These are phyloP conservation scores for Ajuga chamaepitys DNA, from an alignment of 257 asterid genomes.

Conservation along the genomic window DNA sequence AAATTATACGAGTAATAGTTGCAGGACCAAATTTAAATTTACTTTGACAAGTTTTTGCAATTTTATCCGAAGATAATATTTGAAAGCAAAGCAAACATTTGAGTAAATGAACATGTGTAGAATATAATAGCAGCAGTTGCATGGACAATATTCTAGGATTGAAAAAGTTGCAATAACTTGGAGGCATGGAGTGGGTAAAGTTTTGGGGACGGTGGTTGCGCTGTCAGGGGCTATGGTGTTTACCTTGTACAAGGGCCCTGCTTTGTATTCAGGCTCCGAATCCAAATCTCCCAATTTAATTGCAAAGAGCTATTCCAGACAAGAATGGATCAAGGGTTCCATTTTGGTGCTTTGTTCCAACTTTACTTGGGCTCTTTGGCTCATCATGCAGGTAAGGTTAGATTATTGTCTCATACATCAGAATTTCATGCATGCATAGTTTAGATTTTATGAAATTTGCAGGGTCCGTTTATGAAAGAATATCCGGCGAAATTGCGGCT, in stretches of 20 bases:
- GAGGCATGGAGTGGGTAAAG: slow-evolving; percentile 44
- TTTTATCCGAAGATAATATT: too few species aligned
- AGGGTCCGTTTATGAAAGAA: slow-evolving; percentile 37
- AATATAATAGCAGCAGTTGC: too few species aligned
- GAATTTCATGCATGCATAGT: too few species aligned
- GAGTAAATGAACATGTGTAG: too few species aligned
- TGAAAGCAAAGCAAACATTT: too few species aligned
- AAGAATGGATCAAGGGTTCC: slow-evolving; percentile 55
- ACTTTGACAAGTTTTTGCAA: too few species aligned
- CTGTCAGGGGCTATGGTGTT: slow-evolving; percentile 50
- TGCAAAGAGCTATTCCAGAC: slow-evolving; percentile 20
- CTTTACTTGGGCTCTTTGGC: slow-evolving; percentile 49
- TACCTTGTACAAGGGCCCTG: slow-evolving; percentile 51
- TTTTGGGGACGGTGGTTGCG: slow-evolving; percentile 33
- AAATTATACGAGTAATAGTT: too few species aligned
- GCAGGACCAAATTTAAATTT: too few species aligned
- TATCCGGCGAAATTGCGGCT: slow-evolving; percentile 44
- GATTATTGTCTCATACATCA: neutral
- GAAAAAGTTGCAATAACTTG: neutral
- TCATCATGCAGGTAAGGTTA: slow-evolving; percentile 41
- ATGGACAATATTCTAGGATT: neutral
- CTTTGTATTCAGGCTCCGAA: slow-evolving; percentile 18
- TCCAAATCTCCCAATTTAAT: slow-evolving; percentile 8
- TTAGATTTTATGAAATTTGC: neutral
- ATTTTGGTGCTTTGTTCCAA: slow-evolving; percentile 33